These are phyloP conservation scores for Fusarium staphyleae DNA, from an alignment of 2,329 filamentous ascomycete genomes.

Conservation along the genomic window DNA sequence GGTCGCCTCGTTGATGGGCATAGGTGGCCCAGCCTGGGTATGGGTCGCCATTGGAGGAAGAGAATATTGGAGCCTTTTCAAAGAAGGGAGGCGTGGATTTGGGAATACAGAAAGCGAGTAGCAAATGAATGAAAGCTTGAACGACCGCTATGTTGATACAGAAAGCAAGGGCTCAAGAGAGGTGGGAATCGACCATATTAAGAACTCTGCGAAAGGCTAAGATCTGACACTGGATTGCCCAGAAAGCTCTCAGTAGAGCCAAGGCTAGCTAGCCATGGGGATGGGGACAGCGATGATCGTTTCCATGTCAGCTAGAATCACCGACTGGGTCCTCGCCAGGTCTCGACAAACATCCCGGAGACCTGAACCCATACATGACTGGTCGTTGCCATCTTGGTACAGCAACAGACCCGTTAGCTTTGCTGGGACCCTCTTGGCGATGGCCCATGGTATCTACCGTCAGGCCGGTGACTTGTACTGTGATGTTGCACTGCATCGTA, in stretches of 20 bases:
- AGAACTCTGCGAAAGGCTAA: slow-evolving; percentile 9
- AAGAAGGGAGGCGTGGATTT: neutral
- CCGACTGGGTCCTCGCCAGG: slow-evolving; percentile 1
- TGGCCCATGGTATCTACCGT: neutral
- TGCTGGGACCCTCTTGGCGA: slow-evolving; percentile 4
- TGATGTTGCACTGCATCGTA: slow-evolving; percentile 1
- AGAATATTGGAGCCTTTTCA: neutral
- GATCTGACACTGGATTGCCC: slow-evolving; percentile 1
- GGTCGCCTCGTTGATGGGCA: slow-evolving; percentile 15
- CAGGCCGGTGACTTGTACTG: neutral
- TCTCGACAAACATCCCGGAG: neutral
- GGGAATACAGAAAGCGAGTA: neutral
- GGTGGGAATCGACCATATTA: slow-evolving; percentile 6
- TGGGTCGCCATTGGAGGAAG: slow-evolving; percentile 14
- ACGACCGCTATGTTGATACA: neutral
- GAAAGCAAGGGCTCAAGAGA: neutral
- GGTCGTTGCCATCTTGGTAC: neutral
- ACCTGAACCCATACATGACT: slow-evolving; percentile 4
- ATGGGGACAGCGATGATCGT: slow-evolving; percentile 18
- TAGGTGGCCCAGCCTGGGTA: slow-evolving; percentile 8
- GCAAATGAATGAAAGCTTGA: slow-evolving; percentile 1
- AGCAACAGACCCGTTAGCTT: slow-evolving; percentile 6
- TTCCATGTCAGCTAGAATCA: slow-evolving; percentile 7
- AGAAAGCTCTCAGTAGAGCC: slow-evolving; percentile 6
- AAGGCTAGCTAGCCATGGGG: neutral